Percentiles rank a stretch among this genome's conserved stretches.
Conservation (phyloP, 78 protist genomes). For the Guillardia theta region DNA sequence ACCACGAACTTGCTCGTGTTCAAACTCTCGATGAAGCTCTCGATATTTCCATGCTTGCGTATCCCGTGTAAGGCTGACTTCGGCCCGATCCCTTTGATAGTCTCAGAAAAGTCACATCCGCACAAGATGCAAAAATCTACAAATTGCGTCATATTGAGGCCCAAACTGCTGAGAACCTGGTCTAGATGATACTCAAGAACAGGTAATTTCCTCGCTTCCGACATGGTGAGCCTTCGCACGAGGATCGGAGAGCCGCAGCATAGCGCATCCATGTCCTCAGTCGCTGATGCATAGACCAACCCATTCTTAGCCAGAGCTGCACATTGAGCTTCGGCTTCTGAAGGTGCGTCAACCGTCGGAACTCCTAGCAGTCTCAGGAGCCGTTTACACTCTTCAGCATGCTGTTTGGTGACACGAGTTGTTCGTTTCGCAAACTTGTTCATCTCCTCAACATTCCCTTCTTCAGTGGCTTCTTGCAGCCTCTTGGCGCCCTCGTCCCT, state of each 20-base stretch:
- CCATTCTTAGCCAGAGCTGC: conserved; percentile 68
- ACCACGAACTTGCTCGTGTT: conserved; percentile 65
- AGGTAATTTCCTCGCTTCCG: conserved; percentile 85
- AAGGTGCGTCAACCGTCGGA: conserved; percentile 91
- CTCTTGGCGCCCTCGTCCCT: not conserved
- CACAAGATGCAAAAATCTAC: conserved; percentile 52
- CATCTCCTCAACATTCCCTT: not conserved
- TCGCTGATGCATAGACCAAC: conserved; percentile 75
- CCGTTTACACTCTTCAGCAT: conserved; percentile 80
- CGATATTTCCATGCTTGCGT: conserved; percentile 50
- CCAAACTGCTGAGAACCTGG: conserved; percentile 69
- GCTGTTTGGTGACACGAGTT: conserved; percentile 77
- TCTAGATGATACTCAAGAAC: conserved; percentile 77
- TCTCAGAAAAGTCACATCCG: conserved; percentile 93
- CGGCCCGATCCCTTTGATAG: conserved; percentile 80
- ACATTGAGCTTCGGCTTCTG: conserved; percentile 99
- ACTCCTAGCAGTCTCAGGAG: conserved; percentile 94
- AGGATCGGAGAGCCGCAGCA: conserved; percentile 83
- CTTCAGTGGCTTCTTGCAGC: not conserved
- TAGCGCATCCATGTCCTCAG: conserved; percentile 98
- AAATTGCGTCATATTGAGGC: conserved; percentile 55
- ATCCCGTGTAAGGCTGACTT: conserved; percentile 52
- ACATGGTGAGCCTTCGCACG: conserved; percentile 75
- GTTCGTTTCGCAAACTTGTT: conserved; percentile 45
- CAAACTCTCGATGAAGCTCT: conserved; percentile 69